phyloP scores from a whole-genome alignment of 1,284 basidiomycete species.

The Irpex lacteus region DNA sequence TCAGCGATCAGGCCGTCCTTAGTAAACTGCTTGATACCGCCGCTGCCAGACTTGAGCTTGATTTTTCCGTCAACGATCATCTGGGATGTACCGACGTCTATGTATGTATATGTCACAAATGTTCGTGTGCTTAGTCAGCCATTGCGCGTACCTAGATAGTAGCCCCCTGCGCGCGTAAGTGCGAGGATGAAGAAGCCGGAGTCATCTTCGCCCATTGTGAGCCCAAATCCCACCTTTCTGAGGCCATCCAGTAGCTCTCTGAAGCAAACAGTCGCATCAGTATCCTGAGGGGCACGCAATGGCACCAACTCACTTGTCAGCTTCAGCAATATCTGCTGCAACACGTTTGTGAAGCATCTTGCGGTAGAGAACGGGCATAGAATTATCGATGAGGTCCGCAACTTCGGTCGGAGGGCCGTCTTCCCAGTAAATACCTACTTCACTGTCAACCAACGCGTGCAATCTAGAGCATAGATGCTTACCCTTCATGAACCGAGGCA shows the following conservation, averaged over 20 bases:
- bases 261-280: background rate
- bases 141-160: slow-evolving; percentile 35
- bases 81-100: slow-evolving; percentile 15
- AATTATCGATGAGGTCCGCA: slow-evolving; percentile 50
- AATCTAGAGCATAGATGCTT: background rate
- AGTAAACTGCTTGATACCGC: slow-evolving; percentile 15
- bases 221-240: slow-evolving; percentile 41
- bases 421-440: slow-evolving; percentile 49
- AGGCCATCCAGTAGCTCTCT: slow-evolving; percentile 40
- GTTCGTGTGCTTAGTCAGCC: too few species aligned
- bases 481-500: slow-evolving; percentile 35
- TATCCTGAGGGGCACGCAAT: background rate
- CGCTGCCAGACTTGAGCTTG: slow-evolving; percentile 17
- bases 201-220: slow-evolving; percentile 35
- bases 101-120: too few species aligned
- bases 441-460: background rate
- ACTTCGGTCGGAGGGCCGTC: slow-evolving; percentile 45
- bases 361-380: slow-evolving; percentile 45
- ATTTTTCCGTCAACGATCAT: slow-evolving; percentile 20
- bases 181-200: slow-evolving; percentile 36
- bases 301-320: slow-evolving; percentile 39
- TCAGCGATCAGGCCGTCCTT: slow-evolving; percentile 21
- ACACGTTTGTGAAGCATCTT: slow-evolving; percentile 46
- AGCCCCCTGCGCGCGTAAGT: slow-evolving; percentile 38
- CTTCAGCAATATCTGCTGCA: slow-evolving; percentile 46